Evolutionary conservation across 2,329 filamentous ascomycete genomes (phyloP).

Genomic region (Phyllosticta citrichinensis): DNA sequence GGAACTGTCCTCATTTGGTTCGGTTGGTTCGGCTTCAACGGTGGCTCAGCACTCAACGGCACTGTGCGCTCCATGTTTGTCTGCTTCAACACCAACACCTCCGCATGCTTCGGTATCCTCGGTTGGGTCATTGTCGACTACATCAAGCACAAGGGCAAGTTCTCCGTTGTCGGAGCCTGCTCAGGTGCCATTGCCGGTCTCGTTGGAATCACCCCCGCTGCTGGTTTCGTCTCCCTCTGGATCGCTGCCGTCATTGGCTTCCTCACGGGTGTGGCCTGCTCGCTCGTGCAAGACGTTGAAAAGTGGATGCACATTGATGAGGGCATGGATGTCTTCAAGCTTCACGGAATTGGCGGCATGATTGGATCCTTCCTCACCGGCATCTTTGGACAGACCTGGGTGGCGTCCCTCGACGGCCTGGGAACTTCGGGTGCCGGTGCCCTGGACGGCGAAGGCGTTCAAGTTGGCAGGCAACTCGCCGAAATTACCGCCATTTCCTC

Average conservation of each 20-base stretch:
- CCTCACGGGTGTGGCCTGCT: conserved; percentile 43
- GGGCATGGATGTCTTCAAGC: conserved; percentile 50
- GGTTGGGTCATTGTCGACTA: conserved; percentile 46
- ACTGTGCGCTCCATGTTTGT: conserved; percentile 45
- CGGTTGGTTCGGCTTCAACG: conserved; percentile 51
- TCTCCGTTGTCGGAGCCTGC: conserved; percentile 47
- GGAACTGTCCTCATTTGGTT: conserved; percentile 59
- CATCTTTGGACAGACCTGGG: conserved; percentile 43
- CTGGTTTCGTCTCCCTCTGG: conserved; percentile 44
- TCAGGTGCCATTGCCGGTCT: conserved; percentile 49
- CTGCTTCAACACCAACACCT: conserved; percentile 49
- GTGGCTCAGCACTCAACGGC: conserved; percentile 44
- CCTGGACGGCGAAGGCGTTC: conserved; percentile 46
- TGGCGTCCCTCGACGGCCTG: conserved; percentile 41
- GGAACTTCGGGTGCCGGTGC: conserved; percentile 37
- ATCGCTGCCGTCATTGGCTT: conserved; percentile 47
- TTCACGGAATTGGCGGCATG: conserved; percentile 49
- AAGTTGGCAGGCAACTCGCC: conserved; percentile 46
- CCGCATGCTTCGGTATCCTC: conserved; percentile 44
- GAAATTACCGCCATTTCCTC: conserved; percentile 45
- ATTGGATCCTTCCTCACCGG: conserved; percentile 45
- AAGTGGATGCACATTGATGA: conserved; percentile 47
- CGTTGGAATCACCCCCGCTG: conserved; percentile 50
- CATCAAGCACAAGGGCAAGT: conserved; percentile 41
- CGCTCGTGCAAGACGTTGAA: conserved; percentile 41